These are phyloP conservation scores for Zasmidium citrigriseum DNA, from an alignment of 2,329 filamentous ascomycete genomes.

Conservation along the genomic window DNA sequence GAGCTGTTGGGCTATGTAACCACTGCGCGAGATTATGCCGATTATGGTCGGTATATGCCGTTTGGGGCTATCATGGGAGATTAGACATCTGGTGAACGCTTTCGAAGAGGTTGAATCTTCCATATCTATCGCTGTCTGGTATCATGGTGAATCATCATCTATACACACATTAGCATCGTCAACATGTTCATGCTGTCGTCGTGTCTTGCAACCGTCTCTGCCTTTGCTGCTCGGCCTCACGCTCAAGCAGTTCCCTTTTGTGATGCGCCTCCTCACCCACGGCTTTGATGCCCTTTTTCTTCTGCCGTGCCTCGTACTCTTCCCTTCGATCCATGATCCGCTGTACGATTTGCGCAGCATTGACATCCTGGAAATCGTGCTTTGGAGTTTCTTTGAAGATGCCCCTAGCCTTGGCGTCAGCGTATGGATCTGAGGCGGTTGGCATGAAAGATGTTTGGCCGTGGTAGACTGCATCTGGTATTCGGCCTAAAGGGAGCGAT, in stretches of 20 bases:
- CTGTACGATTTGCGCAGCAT: constrained; percentile 87
- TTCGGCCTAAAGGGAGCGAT: constrained; percentile 62
- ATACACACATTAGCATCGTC: constrained; percentile 4
- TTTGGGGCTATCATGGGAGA: too few relatives aligned
- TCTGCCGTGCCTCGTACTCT: constrained; percentile 88
- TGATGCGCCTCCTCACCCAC: constrained; percentile 63
- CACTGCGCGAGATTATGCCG: too few relatives aligned
- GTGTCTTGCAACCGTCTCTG: constrained; percentile 3
- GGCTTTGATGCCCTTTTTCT: constrained; percentile 85
- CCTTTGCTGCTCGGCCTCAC: constrained; percentile 5
- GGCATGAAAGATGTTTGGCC: constrained; percentile 93
- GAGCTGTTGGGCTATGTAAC: too few relatives aligned
- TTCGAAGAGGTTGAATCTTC: constrained; percentile 14
- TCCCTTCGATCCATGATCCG: constrained; percentile 84
- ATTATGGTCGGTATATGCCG: too few relatives aligned
- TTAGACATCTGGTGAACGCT: too few relatives aligned
- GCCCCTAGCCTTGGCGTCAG: constrained; percentile 74
- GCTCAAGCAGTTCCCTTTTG: constrained; percentile 13
- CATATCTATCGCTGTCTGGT: background rate
- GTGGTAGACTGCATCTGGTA: constrained; percentile 82
- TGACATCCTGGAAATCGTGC: constrained; percentile 83
- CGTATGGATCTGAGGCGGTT: constrained; percentile 58
- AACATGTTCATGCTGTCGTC: background rate
- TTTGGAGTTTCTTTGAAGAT: constrained; percentile 78
- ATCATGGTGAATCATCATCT: background rate